These are phyloP conservation scores for Peronospora destructor DNA, from an alignment of 352 stramenopile species.

Conservation along the genomic window DNA sequence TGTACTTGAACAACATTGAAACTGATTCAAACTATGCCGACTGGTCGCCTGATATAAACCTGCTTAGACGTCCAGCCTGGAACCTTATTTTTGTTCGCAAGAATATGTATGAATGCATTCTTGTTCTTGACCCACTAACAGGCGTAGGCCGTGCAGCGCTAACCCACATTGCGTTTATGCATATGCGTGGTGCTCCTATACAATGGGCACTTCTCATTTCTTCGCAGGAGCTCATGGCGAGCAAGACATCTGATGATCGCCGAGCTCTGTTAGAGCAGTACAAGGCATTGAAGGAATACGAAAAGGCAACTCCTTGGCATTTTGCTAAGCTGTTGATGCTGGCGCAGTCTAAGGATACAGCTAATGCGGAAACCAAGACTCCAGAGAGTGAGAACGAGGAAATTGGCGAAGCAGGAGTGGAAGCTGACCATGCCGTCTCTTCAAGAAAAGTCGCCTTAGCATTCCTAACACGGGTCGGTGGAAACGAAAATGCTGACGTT, in stretches of 20 bases:
- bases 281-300: conserved; percentile 31
- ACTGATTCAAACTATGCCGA: conserved; percentile 45
- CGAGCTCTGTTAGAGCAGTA: conserved; percentile 34
- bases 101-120: conserved; percentile 83
- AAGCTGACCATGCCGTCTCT: conserved; percentile 14
- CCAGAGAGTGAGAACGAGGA: conserved; percentile 9
- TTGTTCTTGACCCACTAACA: conserved; percentile 63
- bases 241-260: conserved; percentile 36
- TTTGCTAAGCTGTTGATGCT: conserved; percentile 77
- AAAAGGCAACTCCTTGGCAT: conserved; percentile 62
- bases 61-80: conserved; percentile 52
- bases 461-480: conserved; percentile 48
- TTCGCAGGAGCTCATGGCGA: conserved; percentile 58
- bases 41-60: conserved; percentile 43
- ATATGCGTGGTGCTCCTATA: conserved; percentile 60
- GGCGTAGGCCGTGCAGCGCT: conserved; percentile 41
- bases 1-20: conserved; percentile 83
- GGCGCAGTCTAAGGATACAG: conserved; percentile 46
- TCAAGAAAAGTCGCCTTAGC: conserved; percentile 32
- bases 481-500: conserved; percentile 35
- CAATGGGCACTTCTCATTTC: conserved; percentile 72
- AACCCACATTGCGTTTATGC: conserved; percentile 60
- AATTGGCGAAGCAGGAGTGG: conserved; percentile 7
- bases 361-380: conserved; percentile 13
- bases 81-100: conserved; percentile 81